Percentiles rank a stretch among this genome's conserved stretches.
phyloP scores from a whole-genome alignment of 768 basidiomycete species.

The Tulasnella sp. region DNA sequence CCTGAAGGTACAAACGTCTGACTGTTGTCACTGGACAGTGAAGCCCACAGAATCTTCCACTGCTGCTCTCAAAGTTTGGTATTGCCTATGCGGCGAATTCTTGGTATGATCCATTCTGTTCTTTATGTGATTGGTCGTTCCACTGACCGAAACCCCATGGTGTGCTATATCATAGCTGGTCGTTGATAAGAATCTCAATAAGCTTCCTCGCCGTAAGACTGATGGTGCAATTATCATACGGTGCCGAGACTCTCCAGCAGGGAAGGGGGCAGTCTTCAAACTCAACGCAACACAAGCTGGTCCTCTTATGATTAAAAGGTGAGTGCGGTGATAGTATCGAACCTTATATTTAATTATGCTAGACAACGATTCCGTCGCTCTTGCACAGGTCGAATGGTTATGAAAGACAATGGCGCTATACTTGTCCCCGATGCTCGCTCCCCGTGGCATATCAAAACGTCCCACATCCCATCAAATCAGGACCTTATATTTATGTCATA shows the following conservation, averaged over 20 bases:
- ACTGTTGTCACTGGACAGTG: not conserved
- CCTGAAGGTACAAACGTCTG: not conserved
- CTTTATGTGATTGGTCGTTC: not conserved
- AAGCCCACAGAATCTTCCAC: conserved; percentile 17
- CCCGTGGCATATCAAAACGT: conserved; percentile 16
- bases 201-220: conserved; percentile 18
- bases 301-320: conserved; percentile 17
- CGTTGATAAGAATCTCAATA: conserved; percentile 17
- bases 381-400: conserved; percentile 8
- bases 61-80: conserved; percentile 17
- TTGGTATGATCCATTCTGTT: not conserved
- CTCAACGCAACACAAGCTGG: conserved; percentile 11
- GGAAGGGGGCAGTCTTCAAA: conserved; percentile 16
- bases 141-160: not conserved
- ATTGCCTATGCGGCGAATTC: conserved; percentile 19
- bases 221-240: conserved; percentile 18
- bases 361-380: not conserved
- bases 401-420: conserved; percentile 16
- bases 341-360: not conserved
- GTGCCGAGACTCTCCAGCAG: not conserved
- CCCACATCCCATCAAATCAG: conserved; percentile 17
- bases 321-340: not conserved
- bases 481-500: conserved; percentile 15
- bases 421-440: conserved; percentile 18
- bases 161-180: conserved; percentile 14